phyloP scores from a whole-genome alignment of 75 land plant species.

The Pinus taeda region DNA sequence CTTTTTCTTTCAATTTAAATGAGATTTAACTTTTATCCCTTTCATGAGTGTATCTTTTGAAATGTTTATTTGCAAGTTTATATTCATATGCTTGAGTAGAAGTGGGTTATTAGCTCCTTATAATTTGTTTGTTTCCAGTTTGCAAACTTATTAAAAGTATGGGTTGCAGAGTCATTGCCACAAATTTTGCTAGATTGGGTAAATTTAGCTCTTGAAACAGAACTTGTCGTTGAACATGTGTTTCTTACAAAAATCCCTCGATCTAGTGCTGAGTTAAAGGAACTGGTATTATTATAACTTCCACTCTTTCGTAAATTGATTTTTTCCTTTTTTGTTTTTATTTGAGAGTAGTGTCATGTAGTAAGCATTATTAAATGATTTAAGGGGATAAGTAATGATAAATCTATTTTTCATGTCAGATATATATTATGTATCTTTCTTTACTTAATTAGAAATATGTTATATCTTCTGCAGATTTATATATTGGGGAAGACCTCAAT shows the following conservation, averaged over 20 bases:
- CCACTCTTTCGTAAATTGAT: not conserved
- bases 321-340: not conserved
- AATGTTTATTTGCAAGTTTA: not conserved
- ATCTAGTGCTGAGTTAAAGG: slow-evolving; percentile 72
- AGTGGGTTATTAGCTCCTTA: not conserved
- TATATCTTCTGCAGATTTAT: too few species aligned
- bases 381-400: too few species aligned
- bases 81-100: not conserved
- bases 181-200: slow-evolving; percentile 76
- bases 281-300: slow-evolving; percentile 50
- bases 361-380: too few species aligned
- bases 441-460: too few species aligned
- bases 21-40: not conserved
- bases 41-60: not conserved
- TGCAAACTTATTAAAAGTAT: not conserved
- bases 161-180: slow-evolving; percentile 96
- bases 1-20: not conserved
- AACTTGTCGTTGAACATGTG: slow-evolving; percentile 93
- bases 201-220: slow-evolving; percentile 77
- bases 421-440: too few species aligned
- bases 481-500: too few species aligned
- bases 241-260: slow-evolving; percentile 63
- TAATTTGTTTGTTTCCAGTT: not conserved
- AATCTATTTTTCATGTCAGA: too few species aligned
- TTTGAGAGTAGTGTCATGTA: not conserved